Evolutionary conservation across 495 filamentous ascomycete genomes (phyloP).

Genomic region (Podospora fimiseda): DNA sequence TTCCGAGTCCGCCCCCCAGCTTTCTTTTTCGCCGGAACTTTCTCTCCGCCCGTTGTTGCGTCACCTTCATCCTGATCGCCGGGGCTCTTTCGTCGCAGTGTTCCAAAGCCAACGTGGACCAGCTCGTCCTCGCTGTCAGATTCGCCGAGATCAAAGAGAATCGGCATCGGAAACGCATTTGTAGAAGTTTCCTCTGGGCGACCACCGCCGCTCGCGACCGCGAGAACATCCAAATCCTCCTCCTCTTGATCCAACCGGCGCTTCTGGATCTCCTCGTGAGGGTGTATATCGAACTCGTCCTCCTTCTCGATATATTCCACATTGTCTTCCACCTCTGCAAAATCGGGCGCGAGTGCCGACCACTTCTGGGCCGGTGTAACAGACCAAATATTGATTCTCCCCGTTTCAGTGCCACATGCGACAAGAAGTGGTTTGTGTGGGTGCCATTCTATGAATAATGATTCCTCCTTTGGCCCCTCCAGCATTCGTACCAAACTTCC

Average conservation of each 20-base stretch:
- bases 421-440: conserved; percentile 81
- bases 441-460: conserved; percentile 95
- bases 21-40: conserved; percentile 28
- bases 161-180: conserved; percentile 74
- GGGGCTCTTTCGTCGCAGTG: conserved; percentile 66
- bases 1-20: conserved; percentile 20
- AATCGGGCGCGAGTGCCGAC: conserved; percentile 94
- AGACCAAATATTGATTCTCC: conserved; percentile 87
- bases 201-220: conserved; percentile 59
- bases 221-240: conserved; percentile 82
- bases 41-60: conserved; percentile 27
- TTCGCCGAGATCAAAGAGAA: conserved; percentile 73
- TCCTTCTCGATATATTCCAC: conserved; percentile 92
- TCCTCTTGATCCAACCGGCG: conserved; percentile 77
- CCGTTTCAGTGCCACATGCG: conserved; percentile 82
- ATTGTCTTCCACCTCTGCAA: conserved; percentile 96
- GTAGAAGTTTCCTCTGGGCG: conserved; percentile 50
- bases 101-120: conserved; percentile 74
- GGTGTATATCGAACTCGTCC: conserved; percentile 97
- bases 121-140: conserved; percentile 81
- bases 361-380: conserved; percentile 88
- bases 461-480: conserved; percentile 90
- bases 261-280: conserved; percentile 89
- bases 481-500: conserved; percentile 95
- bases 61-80: conserved; percentile 42